Base-by-base conservation (phyloP, 805 yeast genomes). In the Lachancea lanzarotensis region DNA sequence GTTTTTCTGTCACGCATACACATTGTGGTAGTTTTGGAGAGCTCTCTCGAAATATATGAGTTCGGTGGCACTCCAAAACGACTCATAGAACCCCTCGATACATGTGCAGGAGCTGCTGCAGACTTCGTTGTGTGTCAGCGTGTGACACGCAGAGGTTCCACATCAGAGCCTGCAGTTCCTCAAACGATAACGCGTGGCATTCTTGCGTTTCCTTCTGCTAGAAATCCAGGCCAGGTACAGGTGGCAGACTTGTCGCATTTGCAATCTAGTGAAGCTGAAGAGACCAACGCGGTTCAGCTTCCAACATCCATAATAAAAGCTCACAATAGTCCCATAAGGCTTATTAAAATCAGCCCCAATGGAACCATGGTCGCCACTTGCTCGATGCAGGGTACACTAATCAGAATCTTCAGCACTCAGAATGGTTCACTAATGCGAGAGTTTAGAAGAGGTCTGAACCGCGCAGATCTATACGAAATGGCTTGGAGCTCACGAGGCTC, bases 301-400 rank as follows among this genome's bases (percentile, higher is more conserved):
- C 63, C 63, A 3, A 59, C 62, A 0, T 55, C 59, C 17, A 82
- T 86, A 1, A 76, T 91, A 3, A 86, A 83, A 56, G 96, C 96
- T 1, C 98, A 93, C 64, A 85, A 84, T 56, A 71, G 89, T 0
- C 81, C 84, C 1, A 60, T 91, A 35, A 84, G 89, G 2, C 73
- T 79, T 1, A 63, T 89, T 38, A 68, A 83, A 1, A 61, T 93
- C 15, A 85, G 88, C 41, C 70, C 72, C 27, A 90, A 85, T 55
- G 97, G 97, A 0, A 71, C 78, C 2, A 68, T 86, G 51, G 71
- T 91, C 37, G 96, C 97, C 0, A 86, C 97, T 0, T 88, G 96
- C 5, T 86, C 96, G 0, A 79, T 75, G 30, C 86, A 87, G 57
- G 98, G 98, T 1, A 93, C 98, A 0, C 79, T 93, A 18, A 79